phyloP scores from a whole-genome alignment of 352 stramenopile species.

The Phytopythium kandeliae region DNA sequence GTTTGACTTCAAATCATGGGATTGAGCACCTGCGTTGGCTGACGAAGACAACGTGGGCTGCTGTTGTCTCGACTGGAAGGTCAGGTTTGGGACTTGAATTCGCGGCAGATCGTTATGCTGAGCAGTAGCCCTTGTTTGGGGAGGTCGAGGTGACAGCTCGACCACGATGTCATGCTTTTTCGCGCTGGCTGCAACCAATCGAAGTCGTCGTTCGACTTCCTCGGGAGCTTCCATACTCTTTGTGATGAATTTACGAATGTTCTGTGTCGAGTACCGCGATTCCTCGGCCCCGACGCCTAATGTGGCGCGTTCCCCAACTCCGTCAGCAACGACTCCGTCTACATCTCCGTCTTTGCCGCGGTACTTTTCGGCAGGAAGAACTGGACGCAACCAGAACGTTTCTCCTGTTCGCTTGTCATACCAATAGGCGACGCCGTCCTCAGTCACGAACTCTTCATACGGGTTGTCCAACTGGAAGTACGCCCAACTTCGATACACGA shows the following conservation, averaged over 20 bases:
- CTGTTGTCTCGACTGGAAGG: conserved; percentile 23
- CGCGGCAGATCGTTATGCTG: conserved; percentile 24
- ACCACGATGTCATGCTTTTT: conserved; percentile 60
- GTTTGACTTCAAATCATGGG: background rate
- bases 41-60: background rate
- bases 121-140: background rate
- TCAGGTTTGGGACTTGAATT: conserved; percentile 51
- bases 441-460: conserved; percentile 89
- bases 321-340: conserved; percentile 77
- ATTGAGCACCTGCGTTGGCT: background rate
- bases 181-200: conserved; percentile 45
- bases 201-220: conserved; percentile 48
- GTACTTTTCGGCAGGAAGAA: conserved; percentile 76
- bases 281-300: conserved; percentile 56
- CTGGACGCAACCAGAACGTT: conserved; percentile 89
- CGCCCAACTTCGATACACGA: conserved; percentile 90
- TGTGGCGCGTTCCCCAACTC: conserved; percentile 64
- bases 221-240: conserved; percentile 77
- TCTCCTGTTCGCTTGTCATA: conserved; percentile 71
- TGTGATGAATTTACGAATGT: conserved; percentile 81
- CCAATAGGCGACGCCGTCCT: conserved; percentile 91
- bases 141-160: conserved; percentile 15
- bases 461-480: conserved; percentile 79
- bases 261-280: conserved; percentile 52
- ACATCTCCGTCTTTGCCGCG: conserved; percentile 66